phyloP scores from a whole-genome alignment of 768 basidiomycete genomes.

The Trametes meyenii region DNA sequence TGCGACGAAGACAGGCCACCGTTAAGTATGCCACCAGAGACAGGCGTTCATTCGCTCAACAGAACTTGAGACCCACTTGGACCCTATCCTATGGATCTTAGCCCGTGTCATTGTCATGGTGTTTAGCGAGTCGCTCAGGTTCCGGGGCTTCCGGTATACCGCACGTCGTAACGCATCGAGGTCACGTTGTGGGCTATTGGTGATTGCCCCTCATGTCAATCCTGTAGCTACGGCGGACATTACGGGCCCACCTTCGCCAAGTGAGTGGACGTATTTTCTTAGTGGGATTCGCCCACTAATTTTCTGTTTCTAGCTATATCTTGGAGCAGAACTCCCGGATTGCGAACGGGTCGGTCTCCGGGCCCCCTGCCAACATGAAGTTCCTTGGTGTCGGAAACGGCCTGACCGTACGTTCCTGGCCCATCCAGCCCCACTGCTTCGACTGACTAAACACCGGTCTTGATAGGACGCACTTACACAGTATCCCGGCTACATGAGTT shows the following conservation, averaged over 20 bases:
- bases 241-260: conserved; percentile 43
- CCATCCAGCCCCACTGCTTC: neutral
- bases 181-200: too few species aligned
- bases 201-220: neutral
- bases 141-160: too few species aligned
- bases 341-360: conserved; percentile 45
- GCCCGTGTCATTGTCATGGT: too few species aligned
- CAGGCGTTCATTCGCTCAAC: too few species aligned
- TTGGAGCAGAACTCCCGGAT: conserved; percentile 62
- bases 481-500: conserved; percentile 60
- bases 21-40: too few species aligned
- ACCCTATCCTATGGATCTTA: too few species aligned
- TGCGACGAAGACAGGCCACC: too few species aligned
- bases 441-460: neutral
- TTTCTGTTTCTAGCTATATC: conserved; percentile 43
- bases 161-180: too few species aligned
- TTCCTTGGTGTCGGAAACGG: conserved; percentile 68
- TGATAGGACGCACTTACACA: conserved; percentile 45
- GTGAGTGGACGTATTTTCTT: conserved; percentile 20
- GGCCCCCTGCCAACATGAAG: conserved; percentile 58
- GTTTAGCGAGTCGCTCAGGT: too few species aligned
- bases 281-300: neutral
- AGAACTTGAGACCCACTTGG: too few species aligned
- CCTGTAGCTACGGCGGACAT: conserved; percentile 40
- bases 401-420: conserved; percentile 49